A percentile compares a stretch with the other conserved stretches of the same genome.
Evolutionary conservation across 1,139 yeast species (phyloP).

Genomic region (Pichia terricola): DNA sequence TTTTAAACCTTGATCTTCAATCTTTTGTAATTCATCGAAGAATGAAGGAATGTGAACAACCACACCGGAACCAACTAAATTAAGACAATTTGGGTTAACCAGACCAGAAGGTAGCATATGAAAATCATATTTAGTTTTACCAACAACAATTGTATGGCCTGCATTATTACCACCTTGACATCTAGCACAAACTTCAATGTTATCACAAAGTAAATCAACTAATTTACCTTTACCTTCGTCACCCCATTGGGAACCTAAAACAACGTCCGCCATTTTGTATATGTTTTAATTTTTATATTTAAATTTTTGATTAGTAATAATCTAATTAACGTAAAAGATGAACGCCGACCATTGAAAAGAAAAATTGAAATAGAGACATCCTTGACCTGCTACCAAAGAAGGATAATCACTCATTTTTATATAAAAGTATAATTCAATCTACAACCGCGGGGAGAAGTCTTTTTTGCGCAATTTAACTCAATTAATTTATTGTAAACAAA

Average conservation of each 20-base stretch:
- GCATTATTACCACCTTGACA: slow-evolving; percentile 99
- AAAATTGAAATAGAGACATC: neutral
- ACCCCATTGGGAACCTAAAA: slow-evolving; percentile 98
- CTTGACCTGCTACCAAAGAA: no score
- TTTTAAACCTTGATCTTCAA: slow-evolving; percentile 72
- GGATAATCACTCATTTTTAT: no score
- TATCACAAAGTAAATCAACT: slow-evolving; percentile 87
- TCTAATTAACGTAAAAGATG: slow-evolving; percentile 10
- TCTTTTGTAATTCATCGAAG: slow-evolving; percentile 72
- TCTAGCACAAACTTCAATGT: slow-evolving; percentile 93
- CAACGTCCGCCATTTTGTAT: slow-evolving; percentile 72
- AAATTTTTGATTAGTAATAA: neutral
- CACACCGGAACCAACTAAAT: slow-evolving; percentile 92
- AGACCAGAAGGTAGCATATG: slow-evolving; percentile 98
- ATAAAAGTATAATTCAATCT: no score
- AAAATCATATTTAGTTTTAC: slow-evolving; percentile 83
- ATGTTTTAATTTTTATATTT: neutral
- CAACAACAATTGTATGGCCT: slow-evolving; percentile 95
- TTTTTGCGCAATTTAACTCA: no score
- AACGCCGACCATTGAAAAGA: slow-evolving; percentile 12
- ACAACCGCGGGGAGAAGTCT: no score
- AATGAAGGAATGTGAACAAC: slow-evolving; percentile 93
- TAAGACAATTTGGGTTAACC: slow-evolving; percentile 83
- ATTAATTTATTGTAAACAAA: no score
- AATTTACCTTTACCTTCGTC: slow-evolving; percentile 99